Evolutionary conservation across 75 land plant genomes (phyloP).

Genomic region (Pinus albicaulis): DNA sequence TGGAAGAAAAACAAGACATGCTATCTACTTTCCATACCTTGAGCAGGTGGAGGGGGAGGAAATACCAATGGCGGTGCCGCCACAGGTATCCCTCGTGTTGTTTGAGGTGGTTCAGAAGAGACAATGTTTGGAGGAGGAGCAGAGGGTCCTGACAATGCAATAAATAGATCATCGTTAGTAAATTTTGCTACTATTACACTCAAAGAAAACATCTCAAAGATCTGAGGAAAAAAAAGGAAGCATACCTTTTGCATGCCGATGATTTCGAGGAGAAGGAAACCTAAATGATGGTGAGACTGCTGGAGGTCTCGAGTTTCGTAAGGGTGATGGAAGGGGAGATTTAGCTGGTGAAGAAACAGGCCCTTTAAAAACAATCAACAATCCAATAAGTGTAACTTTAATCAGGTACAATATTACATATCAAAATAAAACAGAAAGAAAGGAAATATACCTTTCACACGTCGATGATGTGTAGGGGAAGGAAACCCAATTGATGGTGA

Average conservation of each 20-base stretch:
- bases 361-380: slow-evolving; percentile 2
- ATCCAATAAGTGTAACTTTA: neutral
- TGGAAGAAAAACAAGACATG: neutral
- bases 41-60: slow-evolving; percentile 62
- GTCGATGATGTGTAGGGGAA: slow-evolving; percentile 2
- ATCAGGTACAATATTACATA: neutral
- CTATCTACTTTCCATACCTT: slow-evolving; percentile 23
- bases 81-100: neutral
- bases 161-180: neutral
- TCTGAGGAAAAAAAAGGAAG: neutral
- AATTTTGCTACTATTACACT: neutral
- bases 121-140: slow-evolving; percentile 3
- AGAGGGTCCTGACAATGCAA: slow-evolving; percentile 1
- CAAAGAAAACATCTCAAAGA: neutral
- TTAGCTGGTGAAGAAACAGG: neutral
- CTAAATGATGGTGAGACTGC: neutral
- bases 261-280: slow-evolving; percentile 19
- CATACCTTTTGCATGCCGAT: slow-evolving; percentile 22
- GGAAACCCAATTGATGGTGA: slow-evolving; percentile 1
- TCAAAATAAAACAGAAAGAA: neutral
- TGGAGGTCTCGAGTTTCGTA: slow-evolving; percentile 1
- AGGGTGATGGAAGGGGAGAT: neutral
- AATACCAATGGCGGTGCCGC: slow-evolving; percentile 19
- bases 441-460: too few relatives aligned
- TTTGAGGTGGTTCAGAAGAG: slow-evolving; percentile 1